Evolutionary conservation across 371 early-diverging fungal species (phyloP).

Genomic region (Rhizopus sp.): DNA sequence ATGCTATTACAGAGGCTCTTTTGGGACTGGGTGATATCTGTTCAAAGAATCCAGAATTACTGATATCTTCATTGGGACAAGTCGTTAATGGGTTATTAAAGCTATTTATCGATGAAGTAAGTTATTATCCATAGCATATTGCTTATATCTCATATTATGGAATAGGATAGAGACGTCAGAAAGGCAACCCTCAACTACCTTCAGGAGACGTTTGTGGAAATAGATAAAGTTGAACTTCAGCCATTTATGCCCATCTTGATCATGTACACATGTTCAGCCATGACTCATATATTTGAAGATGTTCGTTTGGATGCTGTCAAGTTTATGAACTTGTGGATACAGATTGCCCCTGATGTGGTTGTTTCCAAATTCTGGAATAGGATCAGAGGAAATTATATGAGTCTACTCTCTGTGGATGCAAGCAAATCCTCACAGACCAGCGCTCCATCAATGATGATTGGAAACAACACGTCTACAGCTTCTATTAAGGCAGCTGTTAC

Average conservation of each 20-base stretch:
- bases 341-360: slow-evolving; percentile 61
- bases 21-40: slow-evolving; percentile 71
- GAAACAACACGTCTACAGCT: slow-evolving; percentile 15
- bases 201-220: slow-evolving; percentile 27
- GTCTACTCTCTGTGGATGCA: slow-evolving; percentile 40
- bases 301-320: slow-evolving; percentile 80
- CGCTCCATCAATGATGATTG: neutral
- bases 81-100: slow-evolving; percentile 65
- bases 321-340: slow-evolving; percentile 76
- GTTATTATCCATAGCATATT: slow-evolving; percentile 2
- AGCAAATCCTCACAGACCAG: slow-evolving; percentile 5
- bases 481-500: slow-evolving; percentile 40
- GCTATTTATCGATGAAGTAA: slow-evolving; percentile 67
- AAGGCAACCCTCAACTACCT: slow-evolving; percentile 39
- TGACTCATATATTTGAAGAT: slow-evolving; percentile 90
- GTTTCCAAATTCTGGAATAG: slow-evolving; percentile 63
- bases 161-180: slow-evolving; percentile 54
- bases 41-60: slow-evolving; percentile 52
- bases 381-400: slow-evolving; percentile 49
- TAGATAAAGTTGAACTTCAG: slow-evolving; percentile 63
- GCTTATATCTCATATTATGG: slow-evolving; percentile 1
- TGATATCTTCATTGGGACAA: slow-evolving; percentile 63
- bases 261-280: slow-evolving; percentile 83
- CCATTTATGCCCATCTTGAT: slow-evolving; percentile 80
- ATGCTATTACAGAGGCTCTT: slow-evolving; percentile 60